Base-by-base conservation (phyloP, 495 filamentous ascomycete genomes). In the Penicillium simplicissimum region DNA sequence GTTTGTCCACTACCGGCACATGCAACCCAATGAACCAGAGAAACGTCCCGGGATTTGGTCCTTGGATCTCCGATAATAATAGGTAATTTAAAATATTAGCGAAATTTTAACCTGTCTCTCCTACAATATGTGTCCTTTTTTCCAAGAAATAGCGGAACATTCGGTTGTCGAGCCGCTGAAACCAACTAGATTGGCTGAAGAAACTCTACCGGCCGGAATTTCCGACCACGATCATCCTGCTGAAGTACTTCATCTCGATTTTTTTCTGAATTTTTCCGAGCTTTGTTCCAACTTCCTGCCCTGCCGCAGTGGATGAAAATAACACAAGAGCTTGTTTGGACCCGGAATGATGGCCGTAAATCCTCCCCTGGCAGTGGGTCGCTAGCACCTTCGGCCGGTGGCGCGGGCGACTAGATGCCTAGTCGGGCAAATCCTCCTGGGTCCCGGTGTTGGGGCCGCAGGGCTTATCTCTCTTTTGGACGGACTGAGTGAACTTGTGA, bases 391-490 rank as follows among this genome's bases (percentile, higher is more conserved):
- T 67, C 67, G 59, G 67, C 62, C 68, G 59, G 67, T 71, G 67
- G 68, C 62, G 61, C 61, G 58, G 55, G 58, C 57, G 62, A 67
- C 65, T 67, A 58, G 62, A 60, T 67, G 62, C 67, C 67, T 67
- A 67, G 67, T 61, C 58, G 58, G 67, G 67, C 36, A 70, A 64
- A 67, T 63, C 67, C 67, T 65, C 67, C 64, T 61, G 58, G 61
- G 28, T 66, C 36, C 58, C 65, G 61, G 60, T 37, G 62, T 55
- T 42, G 68, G 66, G 58, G 61, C 66, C 63, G 57, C 68, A 71
- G 68, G 63, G 69, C 69, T 69, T 69, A 71, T 71, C 64, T 64
- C 52, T 57, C 58, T 58, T 59, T 62, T 63, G 66, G 56, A 64
- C 42, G 43, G 56, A 31, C 48, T 57, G 25, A 40, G 23, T 25